These are phyloP conservation scores for Hypoxylon lienhwacheense DNA, from an alignment of 495 filamentous ascomycete genomes.

Conservation along the genomic window DNA sequence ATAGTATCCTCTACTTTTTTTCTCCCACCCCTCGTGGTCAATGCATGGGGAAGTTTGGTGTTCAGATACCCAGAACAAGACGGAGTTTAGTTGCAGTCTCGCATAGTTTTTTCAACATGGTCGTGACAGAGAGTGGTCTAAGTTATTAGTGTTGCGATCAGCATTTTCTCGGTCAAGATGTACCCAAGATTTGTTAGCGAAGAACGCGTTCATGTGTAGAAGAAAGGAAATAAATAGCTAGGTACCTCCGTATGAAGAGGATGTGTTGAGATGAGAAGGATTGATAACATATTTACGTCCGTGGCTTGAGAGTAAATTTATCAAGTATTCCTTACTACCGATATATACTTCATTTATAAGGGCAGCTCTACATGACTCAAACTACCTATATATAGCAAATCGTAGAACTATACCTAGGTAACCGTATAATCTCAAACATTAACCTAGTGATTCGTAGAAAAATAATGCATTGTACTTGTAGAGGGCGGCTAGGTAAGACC, in stretches of 20 bases:
- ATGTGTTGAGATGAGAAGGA: too few species aligned
- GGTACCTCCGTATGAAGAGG: background rate
- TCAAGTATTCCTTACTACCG: too few species aligned
- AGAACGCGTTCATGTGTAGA: slow-evolving; percentile 1
- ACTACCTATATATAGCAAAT: too few species aligned
- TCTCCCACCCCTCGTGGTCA: background rate
- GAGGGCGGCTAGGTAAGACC: too few species aligned
- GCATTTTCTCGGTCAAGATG: slow-evolving; percentile 15
- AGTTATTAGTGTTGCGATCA: background rate
- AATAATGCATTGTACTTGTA: too few species aligned
- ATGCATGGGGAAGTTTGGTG: background rate
- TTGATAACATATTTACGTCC: too few species aligned
- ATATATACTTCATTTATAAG: too few species aligned
- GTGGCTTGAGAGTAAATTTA: too few species aligned
- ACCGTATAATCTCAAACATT: too few species aligned
- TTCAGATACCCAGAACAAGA: background rate
- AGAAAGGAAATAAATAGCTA: background rate
- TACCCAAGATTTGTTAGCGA: slow-evolving; percentile 25
- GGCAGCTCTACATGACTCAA: too few species aligned
- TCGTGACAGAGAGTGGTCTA: slow-evolving; percentile 5
- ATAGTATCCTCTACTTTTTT: background rate
- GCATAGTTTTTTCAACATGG: slow-evolving; percentile 3
- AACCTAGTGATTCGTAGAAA: too few species aligned
- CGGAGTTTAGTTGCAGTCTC: slow-evolving; percentile 2
- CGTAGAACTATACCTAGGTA: too few species aligned